Base-by-base conservation (phyloP, 371 early-diverging fungal genomes). In the Mortierella sp. region DNA sequence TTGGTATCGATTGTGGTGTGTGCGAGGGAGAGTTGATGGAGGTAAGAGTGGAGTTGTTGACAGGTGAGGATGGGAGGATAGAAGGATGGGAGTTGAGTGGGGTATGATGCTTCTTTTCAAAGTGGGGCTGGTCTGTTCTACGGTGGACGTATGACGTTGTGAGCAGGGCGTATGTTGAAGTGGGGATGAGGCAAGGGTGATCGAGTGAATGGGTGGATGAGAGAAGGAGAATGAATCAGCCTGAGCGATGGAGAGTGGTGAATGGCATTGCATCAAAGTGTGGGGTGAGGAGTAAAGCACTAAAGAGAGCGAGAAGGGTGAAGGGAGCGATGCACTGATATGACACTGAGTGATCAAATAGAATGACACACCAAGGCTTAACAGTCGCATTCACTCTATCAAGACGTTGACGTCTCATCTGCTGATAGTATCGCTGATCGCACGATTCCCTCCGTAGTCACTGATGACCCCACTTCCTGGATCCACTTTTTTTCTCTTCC, bases 131-230 rank as follows among this genome's bases (percentile, higher is more conserved):
- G 27, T 11, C 11, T 1, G 56, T 11, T 41, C 41, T 27, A 0
- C n/a, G 11, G 29, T 12, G 32, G 32, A 49, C 49, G 21, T 18
- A 4, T 51, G 60, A 14, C 29, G 12, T 29, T 58, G 60, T 14
- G 60, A 58, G 29, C 51, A 51, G 60, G 60, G n/a, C 11, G 60
- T 12, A 29, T 3, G 29, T 27, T 27, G 27, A 14, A 4, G 60
- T 58, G 60, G 60, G 60, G 60, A 60, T 60, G 60, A 27, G 60
- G 4, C 16, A n/a, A 54, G 51, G 56, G n/a, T 48, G 56, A 55
- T 11, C 16, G 54, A 72, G 54, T 6, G 32, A 51, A 49, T 27
- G 46, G 12, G 32, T 29, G 27, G 32, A 32, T 4, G 35, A 11
- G 21, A 32, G 16, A 55, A 21, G 41, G 41, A 16, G 16, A 5